Base-by-base conservation (phyloP, 805 yeast genomes). In the Cyberlindnera amylophila region DNA sequence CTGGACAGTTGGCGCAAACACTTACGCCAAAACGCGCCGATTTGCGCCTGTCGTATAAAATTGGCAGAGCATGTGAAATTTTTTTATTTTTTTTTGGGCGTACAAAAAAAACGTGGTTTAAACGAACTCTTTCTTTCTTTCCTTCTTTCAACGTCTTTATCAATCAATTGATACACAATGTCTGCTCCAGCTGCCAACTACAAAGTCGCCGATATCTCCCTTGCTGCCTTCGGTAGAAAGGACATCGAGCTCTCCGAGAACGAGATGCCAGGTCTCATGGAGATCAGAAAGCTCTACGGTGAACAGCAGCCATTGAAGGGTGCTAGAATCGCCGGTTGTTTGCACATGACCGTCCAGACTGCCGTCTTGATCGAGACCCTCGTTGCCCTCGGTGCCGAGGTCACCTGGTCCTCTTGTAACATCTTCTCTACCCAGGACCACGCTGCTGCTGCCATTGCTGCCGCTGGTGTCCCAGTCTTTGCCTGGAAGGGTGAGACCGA, bases 401-500 rank as follows among this genome's bases (percentile, higher is more conserved):
- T 91, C 52, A 93, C 99, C 64, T 91, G 99, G 99, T 81, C 96
- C 53, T 88, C 96, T 38, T 91, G 99, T 81, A 91, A 91, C 95
- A 91, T 91, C 63, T 91, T 87, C 84, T 90, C 98, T 60, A 91
- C 99, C 57, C 99, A 91, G 78, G 99, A 91, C 75, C 98, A 91
- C 70, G 98, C 98, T 59, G 98, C 99, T 62, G 97, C 99, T 64
- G 98, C 98, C 62, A 93, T 91, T 70, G 99, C 99, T 61, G 99
- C 98, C 58, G 71, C 96, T 57, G 99, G 99, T 75, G 95, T 91
- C 48, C 98, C 99, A 66, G 99, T 91, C 56, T 91, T 88, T 61
- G 99, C 99, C 63, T 91, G 99, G 99, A 91, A 91, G 81, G 98
- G 99, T 70, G 98, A 91, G 82, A 88, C 98, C 71, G 99, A 91